A percentile compares a stretch with the other conserved stretches of the same genome.
phyloP scores from a whole-genome alignment of 148 eudicot genomes.

The Spergularia bocconei region DNA sequence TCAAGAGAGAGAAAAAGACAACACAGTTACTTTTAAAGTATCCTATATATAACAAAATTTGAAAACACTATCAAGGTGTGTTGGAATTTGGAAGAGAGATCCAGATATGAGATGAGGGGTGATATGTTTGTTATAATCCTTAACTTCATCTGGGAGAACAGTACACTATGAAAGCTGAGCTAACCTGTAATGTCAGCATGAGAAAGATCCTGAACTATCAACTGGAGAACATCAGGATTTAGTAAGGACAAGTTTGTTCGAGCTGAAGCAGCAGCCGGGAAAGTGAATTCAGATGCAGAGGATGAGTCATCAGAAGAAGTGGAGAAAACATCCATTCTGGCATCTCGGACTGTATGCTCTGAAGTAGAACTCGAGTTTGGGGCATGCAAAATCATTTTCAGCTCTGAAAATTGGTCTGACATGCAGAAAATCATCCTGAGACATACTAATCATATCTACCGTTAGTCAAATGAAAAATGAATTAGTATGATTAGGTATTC shows the following conservation, averaged over 20 bases:
- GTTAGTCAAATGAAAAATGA: constrained; percentile 54
- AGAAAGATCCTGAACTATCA: constrained; percentile 85
- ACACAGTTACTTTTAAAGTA: constrained; percentile 35
- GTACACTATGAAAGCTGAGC: constrained; percentile 47
- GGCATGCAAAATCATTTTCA: constrained; percentile 77
- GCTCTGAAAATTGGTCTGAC: constrained; percentile 93
- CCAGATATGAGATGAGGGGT: constrained; percentile 20
- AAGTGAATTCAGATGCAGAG: constrained; percentile 71
- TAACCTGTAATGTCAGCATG: constrained; percentile 78
- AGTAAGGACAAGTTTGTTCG: constrained; percentile 52
- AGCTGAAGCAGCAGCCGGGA: constrained; percentile 67
- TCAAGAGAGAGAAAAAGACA: constrained; percentile 52
- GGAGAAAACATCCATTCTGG: constrained; percentile 52
- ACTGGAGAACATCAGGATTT: constrained; percentile 60
- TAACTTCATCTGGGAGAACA: constrained; percentile 23
- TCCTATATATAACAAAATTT: constrained; percentile 26
- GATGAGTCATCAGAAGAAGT: constrained; percentile 76
- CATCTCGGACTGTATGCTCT: constrained; percentile 51
- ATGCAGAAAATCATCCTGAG: constrained; percentile 98
- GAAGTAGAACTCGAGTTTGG: constrained; percentile 64
- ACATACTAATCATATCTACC: constrained; percentile 78
- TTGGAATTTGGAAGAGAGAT: constrained; percentile 23
- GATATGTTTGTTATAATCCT: constrained; percentile 10
- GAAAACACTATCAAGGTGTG: constrained; percentile 16
- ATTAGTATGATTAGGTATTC: constrained; percentile 24